Conservation (phyloP, 2,329 filamentous ascomycete species). For the Huntiella decipiens region DNA sequence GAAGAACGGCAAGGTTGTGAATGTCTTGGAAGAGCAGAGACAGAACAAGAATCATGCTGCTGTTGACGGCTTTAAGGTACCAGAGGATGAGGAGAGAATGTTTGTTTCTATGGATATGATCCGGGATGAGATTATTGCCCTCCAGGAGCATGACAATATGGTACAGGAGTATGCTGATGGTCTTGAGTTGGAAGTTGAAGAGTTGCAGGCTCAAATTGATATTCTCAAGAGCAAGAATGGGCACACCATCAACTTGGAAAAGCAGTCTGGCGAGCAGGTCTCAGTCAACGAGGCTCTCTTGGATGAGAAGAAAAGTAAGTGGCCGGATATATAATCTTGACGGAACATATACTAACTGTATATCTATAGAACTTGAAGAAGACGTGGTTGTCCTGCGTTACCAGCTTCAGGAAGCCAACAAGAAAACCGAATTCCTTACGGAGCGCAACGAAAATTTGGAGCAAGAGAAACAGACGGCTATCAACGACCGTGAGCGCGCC, state of each 20-base stretch:
- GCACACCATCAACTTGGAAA: conserved; percentile 16
- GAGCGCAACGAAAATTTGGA: conserved; percentile 39
- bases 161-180: conserved; percentile 35
- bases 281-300: conserved; percentile 20
- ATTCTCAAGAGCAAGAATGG: conserved; percentile 23
- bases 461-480: conserved; percentile 42
- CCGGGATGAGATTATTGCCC: conserved; percentile 34
- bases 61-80: conserved; percentile 30
- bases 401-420: conserved; percentile 42
- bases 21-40: conserved; percentile 21
- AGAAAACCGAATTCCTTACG: conserved; percentile 13
- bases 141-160: conserved; percentile 37
- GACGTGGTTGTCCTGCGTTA: conserved; percentile 40
- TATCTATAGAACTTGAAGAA: conserved; percentile 32
- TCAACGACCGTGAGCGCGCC: conserved; percentile 45
- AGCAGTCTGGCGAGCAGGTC: conserved; percentile 10
- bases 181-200: conserved; percentile 31
- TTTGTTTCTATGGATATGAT: conserved; percentile 45
- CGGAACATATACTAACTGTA: neutral
- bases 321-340: neutral
- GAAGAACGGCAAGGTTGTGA: conserved; percentile 32
- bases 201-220: conserved; percentile 29
- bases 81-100: conserved; percentile 36
- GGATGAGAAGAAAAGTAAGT: conserved; percentile 38
- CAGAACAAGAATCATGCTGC: conserved; percentile 23